phyloP scores from a whole-genome alignment of 768 basidiomycete genomes.

The Suillus variegatus region DNA sequence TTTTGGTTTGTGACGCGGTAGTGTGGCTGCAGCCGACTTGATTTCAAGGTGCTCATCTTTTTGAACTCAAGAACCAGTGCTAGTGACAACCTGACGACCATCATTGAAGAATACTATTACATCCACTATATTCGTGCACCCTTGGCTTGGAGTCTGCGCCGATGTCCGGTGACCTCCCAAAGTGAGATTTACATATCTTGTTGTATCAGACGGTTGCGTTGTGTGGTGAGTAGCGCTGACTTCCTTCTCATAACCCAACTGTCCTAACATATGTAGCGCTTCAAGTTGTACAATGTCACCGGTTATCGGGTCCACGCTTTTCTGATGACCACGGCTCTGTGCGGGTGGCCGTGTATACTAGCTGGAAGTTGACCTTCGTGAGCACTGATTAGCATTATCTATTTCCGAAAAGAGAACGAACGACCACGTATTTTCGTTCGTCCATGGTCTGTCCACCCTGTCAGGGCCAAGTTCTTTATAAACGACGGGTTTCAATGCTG shows the following conservation, averaged over 20 bases:
- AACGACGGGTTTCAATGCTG: no score
- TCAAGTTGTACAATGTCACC: neutral
- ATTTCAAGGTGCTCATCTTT: neutral
- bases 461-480: no score
- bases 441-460: no score
- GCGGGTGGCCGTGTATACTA: neutral
- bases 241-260: neutral
- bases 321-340: neutral
- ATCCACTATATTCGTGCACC: neutral
- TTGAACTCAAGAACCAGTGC: neutral
- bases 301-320: neutral
- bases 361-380: neutral
- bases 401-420: no score
- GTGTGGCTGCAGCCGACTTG: neutral
- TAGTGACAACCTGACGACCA: constrained; percentile 77
- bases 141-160: neutral
- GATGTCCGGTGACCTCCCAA: neutral
- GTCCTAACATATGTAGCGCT: neutral
- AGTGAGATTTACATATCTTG: neutral
- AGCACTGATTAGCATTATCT: neutral
- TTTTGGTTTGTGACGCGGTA: no score
- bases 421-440: no score
- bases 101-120: constrained; percentile 51
- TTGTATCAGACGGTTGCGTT: neutral
- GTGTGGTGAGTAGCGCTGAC: neutral